Base-by-base conservation (phyloP, 176 grass and related monocot species). In the Cocos nucifera region DNA sequence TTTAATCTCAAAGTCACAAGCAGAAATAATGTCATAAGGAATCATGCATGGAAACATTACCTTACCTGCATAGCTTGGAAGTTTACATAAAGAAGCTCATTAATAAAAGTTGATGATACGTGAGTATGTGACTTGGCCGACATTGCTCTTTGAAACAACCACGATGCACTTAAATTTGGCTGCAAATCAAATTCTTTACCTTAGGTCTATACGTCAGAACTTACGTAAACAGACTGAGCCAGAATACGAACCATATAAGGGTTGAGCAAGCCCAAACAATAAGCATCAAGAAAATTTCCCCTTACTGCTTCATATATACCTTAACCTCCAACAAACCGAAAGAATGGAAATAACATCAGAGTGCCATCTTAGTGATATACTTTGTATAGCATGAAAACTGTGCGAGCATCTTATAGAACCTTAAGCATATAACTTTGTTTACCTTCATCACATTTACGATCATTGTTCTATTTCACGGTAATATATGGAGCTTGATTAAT, bases 101-200 rank as follows among this genome's bases (percentile, higher is more conserved):
- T 91, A 29, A 85, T 78, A 77, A 97, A 92, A 51, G 78, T 88
- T 70, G 93, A 62, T 54, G 81, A 80, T 65, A 97, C 69, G 55
- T 72, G 70, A 49, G 68, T 54, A 23, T 83, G 55, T 1, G 58
- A 67, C 79, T 81, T 83, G 70, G 85, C 77, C 80, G 93, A 92
- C 93, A 97, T 97, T 60, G 93, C 84, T 69, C 87, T 84, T 75
- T 97, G 93, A 64, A 91, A 97, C 63, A 97, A 59, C 93, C 87
- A 97, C 50, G 93, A 97, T 64, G 87, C 84, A 87, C 87, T 97
- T 66, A 97, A 78, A 73, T 88, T 91, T 19, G 87, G 87, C 86
- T 95, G 86, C 60, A 90, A 73, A 69, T 62, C 6, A 16, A 25
- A 65, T 39, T 72, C 54, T 19, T 21, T 3, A 55, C 16, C 50